phyloP scores from a whole-genome alignment of 2,329 filamentous ascomycete species.

The Aspergillus sp. region DNA sequence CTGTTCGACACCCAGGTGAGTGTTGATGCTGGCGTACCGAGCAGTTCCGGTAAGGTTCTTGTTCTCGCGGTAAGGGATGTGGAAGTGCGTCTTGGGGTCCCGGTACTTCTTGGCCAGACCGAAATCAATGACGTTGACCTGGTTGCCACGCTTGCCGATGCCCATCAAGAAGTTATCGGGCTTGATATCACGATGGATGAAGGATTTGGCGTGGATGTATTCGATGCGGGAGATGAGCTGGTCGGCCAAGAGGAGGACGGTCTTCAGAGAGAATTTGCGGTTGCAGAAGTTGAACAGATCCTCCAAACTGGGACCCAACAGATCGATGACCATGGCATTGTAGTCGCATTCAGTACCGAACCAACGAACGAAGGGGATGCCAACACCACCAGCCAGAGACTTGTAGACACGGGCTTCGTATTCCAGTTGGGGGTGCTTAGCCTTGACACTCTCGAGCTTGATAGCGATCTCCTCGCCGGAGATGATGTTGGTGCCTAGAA shows the following conservation, averaged over 20 bases:
- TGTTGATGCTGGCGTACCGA: conserved; percentile 98
- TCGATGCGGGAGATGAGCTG: conserved; percentile 99
- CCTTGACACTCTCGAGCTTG: conserved; percentile 99
- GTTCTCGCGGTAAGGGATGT: conserved; percentile 99
- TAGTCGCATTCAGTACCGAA: conserved; percentile 99
- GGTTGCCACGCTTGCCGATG: conserved; percentile 97
- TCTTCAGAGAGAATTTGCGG: conserved; percentile 99
- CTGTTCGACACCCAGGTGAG: conserved; percentile 96
- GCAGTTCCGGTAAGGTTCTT: conserved; percentile 99
- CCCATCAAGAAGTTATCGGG: conserved; percentile 99
- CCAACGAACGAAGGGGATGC: conserved; percentile 98
- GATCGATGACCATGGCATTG: conserved; percentile 98
- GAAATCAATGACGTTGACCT: conserved; percentile 99
- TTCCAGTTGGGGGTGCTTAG: conserved; percentile 97
- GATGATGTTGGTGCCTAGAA: conserved; percentile 94
- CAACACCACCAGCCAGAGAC: conserved; percentile 88
- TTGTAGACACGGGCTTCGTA: conserved; percentile 93
- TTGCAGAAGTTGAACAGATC: conserved; percentile 99
- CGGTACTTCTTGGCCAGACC: conserved; percentile 99
- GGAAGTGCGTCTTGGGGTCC: conserved; percentile 99
- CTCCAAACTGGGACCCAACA: conserved; percentile 91
- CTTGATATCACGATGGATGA: conserved; percentile 99
- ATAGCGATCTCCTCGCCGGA: conserved; percentile 99
- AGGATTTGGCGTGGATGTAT: conserved; percentile 99
- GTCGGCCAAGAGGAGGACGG: conserved; percentile 90